Evolutionary conservation across 495 filamentous ascomycete species (phyloP).

Genomic region (Massariosphaeria phaeospora): DNA sequence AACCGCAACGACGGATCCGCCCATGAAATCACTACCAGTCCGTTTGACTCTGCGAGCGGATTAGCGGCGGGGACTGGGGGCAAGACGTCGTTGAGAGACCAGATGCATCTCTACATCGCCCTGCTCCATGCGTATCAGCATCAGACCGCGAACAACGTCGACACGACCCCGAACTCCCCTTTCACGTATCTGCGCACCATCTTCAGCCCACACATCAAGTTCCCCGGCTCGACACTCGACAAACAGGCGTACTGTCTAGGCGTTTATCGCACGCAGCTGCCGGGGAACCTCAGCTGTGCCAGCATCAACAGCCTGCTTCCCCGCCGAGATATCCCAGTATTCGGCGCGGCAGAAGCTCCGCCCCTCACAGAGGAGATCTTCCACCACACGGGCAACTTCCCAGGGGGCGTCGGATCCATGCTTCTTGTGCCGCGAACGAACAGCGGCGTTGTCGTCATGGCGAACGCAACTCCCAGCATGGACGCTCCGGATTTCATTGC

Average conservation of each 20-base stretch:
- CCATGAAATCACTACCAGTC: neutral
- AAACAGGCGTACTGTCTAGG: conserved; percentile 16
- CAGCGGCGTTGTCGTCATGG: conserved; percentile 9
- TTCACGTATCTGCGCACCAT: conserved; percentile 11
- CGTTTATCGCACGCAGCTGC: conserved; percentile 12
- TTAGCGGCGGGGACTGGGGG: conserved; percentile 2
- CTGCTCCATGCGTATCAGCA: conserved; percentile 5
- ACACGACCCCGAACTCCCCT: conserved; percentile 8
- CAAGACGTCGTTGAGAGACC: conserved; percentile 9
- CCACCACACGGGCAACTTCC: conserved; percentile 1
- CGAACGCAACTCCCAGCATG: conserved; percentile 3
- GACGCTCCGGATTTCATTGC: conserved; percentile 7
- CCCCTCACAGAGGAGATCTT: neutral
- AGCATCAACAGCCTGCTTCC: neutral
- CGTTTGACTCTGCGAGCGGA: neutral
- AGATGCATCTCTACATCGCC: conserved; percentile 3
- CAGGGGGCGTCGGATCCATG: neutral
- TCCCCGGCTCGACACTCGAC: neutral
- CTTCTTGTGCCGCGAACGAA: conserved; percentile 5
- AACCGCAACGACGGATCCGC: conserved; percentile 1
- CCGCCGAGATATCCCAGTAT: neutral
- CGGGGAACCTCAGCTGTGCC: conserved; percentile 7
- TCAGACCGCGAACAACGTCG: conserved; percentile 1
- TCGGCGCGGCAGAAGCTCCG: neutral
- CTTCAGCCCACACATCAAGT: conserved; percentile 4